Conservation (phyloP, 2,329 filamentous ascomycete species). For the Ascochyta pisi region DNA sequence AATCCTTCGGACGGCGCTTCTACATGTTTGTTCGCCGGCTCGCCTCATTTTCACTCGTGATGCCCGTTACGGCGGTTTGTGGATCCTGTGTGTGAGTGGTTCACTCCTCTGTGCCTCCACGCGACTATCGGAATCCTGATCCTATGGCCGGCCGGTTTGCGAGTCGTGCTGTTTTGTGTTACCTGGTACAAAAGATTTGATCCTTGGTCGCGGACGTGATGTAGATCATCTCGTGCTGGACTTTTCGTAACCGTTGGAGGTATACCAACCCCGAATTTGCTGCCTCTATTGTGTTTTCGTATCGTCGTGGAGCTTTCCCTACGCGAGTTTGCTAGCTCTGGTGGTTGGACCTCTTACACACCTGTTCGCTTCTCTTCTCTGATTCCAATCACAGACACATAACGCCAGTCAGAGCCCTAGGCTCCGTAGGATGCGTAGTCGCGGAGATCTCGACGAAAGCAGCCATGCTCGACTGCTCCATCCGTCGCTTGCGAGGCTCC, state of each 20-base stretch:
- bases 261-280: too few species aligned
- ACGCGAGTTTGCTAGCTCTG: too few species aligned
- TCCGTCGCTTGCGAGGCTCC: background rate
- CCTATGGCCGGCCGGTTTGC: too few species aligned
- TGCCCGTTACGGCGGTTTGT: background rate
- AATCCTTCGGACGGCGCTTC: background rate
- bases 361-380: background rate
- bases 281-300: too few species aligned
- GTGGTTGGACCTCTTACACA: background rate
- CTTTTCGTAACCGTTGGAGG: too few species aligned
- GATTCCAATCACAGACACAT: background rate
- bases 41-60: background rate
- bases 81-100: too few species aligned
- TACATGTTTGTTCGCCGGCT: background rate
- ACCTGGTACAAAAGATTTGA: background rate
- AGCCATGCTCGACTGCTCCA: background rate
- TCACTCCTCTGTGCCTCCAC: too few species aligned
- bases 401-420: background rate
- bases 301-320: too few species aligned
- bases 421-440: background rate
- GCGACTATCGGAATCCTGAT: too few species aligned
- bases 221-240: background rate
- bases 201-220: background rate
- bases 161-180: too few species aligned
- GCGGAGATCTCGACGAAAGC: background rate